Conservation (phyloP, 176 grass and related monocot species). For the Rhynchospora tenuis region DNA sequence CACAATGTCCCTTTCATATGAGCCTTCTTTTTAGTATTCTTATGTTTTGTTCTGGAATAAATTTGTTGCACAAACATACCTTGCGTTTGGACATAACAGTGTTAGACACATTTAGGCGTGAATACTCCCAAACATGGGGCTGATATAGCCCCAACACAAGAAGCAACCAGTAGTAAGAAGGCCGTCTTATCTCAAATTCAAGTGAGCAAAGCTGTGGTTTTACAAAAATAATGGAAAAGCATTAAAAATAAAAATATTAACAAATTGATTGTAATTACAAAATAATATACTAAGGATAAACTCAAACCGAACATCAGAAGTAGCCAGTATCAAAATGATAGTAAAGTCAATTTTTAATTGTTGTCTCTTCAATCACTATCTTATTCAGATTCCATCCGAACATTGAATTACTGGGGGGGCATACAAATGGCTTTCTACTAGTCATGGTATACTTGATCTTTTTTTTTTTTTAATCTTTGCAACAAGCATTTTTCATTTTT, state of each 20-base stretch:
- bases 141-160: conserved; percentile 76
- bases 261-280: background rate
- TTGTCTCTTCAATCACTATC: background rate
- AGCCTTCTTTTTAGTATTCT: no score
- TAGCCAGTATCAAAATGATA: background rate
- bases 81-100: conserved; percentile 98
- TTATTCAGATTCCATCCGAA: conserved; percentile 10
- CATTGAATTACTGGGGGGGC: background rate
- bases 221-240: background rate
- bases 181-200: conserved; percentile 91
- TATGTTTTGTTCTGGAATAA: background rate
- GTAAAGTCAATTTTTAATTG: background rate
- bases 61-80: conserved; percentile 25
- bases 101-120: conserved; percentile 92
- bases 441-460: background rate
- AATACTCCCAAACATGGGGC: conserved; percentile 97
- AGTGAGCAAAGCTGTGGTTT: conserved; percentile 48
- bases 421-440: background rate
- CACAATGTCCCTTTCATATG: background rate
- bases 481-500: background rate
- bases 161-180: conserved; percentile 95
- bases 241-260: background rate
- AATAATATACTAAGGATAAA: background rate
- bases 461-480: background rate
- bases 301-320: background rate